Evolutionary conservation across 805 yeast genomes (phyloP).

Genomic region (Cyberlindnera euphorbiiphila): DNA sequence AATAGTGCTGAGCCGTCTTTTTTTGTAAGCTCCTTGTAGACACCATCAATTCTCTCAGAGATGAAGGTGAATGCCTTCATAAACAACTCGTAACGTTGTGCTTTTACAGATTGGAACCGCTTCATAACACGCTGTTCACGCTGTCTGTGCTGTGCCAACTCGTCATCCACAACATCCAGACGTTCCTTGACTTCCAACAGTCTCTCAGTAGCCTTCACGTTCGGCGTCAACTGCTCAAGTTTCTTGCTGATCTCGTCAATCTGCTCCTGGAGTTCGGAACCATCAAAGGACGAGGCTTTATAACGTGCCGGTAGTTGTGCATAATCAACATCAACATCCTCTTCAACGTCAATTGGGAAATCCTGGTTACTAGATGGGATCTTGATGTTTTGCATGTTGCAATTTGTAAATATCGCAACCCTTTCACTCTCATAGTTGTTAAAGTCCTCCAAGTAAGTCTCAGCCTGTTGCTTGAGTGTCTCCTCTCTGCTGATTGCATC

Average conservation of each 20-base stretch:
- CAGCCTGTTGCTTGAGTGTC: slow-evolving; percentile 32
- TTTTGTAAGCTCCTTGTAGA: slow-evolving; percentile 83
- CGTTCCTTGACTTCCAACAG: slow-evolving; percentile 62
- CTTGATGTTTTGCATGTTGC: slow-evolving; percentile 72
- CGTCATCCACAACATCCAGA: slow-evolving; percentile 58
- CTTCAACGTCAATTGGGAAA: slow-evolving; percentile 54
- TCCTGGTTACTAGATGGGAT: slow-evolving; percentile 22
- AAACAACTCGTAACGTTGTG: slow-evolving; percentile 57
- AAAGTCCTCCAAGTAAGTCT: slow-evolving; percentile 46
- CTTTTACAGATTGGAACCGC: slow-evolving; percentile 56
- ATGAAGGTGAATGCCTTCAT: slow-evolving; percentile 75
- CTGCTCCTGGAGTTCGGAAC: slow-evolving; percentile 34
- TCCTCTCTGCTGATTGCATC: slow-evolving; percentile 33
- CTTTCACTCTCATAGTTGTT: slow-evolving; percentile 54
- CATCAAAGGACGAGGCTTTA: slow-evolving; percentile 28
- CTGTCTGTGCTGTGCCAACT: slow-evolving; percentile 57
- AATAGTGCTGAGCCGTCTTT: slow-evolving; percentile 48
- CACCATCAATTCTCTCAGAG: slow-evolving; percentile 62
- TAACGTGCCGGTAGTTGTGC: slow-evolving; percentile 41
- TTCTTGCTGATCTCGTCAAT: slow-evolving; percentile 35
- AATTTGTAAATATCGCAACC: slow-evolving; percentile 56
- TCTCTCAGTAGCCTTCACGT: slow-evolving; percentile 74
- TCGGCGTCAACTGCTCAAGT: slow-evolving; percentile 57
- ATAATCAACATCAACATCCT: slow-evolving; percentile 53
- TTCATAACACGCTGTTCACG: slow-evolving; percentile 51